These are phyloP conservation scores for Thielaviopsis populi DNA, from an alignment of 2,329 filamentous ascomycete species.

Conservation along the genomic window DNA sequence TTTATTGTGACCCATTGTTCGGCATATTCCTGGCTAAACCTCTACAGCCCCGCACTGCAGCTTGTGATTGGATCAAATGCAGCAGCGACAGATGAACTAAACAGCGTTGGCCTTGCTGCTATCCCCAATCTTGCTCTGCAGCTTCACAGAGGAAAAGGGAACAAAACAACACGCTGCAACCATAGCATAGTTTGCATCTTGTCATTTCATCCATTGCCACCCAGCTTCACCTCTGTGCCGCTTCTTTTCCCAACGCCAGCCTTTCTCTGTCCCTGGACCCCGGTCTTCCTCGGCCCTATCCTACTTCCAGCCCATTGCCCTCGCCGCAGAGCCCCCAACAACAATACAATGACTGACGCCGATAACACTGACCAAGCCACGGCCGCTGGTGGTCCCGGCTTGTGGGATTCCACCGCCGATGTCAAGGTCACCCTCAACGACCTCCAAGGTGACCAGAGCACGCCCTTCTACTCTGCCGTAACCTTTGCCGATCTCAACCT, in stretches of 20 bases:
- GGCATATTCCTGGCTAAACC: neutral
- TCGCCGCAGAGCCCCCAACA: conserved; percentile 17
- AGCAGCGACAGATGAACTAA: neutral
- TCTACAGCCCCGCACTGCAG: conserved; percentile 4
- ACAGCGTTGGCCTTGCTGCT: conserved; percentile 5
- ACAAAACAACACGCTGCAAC: neutral
- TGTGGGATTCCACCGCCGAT: conserved; percentile 63
- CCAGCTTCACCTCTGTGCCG: neutral
- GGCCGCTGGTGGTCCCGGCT: conserved; percentile 34
- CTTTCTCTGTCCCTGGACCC: neutral
- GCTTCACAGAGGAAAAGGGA: neutral
- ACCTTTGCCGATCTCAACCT: conserved; percentile 75
- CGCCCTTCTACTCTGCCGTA: conserved; percentile 72
- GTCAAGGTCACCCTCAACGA: conserved; percentile 89
- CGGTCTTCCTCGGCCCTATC: conserved; percentile 15
- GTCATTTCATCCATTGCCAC: neutral
- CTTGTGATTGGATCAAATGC: conserved; percentile 6
- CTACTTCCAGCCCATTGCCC: conserved; percentile 19
- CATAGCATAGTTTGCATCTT: neutral
- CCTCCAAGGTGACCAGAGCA: conserved; percentile 70
- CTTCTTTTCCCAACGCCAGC: neutral
- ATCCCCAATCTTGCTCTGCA: neutral
- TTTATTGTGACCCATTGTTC: neutral
- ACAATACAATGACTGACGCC: conserved; percentile 19
- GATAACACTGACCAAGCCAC: conserved; percentile 26